Evolutionary conservation across 2,329 filamentous ascomycete species (phyloP), one percentile per base, ranked within the genome.

Genomic region (Zarea fungicola): DNA sequence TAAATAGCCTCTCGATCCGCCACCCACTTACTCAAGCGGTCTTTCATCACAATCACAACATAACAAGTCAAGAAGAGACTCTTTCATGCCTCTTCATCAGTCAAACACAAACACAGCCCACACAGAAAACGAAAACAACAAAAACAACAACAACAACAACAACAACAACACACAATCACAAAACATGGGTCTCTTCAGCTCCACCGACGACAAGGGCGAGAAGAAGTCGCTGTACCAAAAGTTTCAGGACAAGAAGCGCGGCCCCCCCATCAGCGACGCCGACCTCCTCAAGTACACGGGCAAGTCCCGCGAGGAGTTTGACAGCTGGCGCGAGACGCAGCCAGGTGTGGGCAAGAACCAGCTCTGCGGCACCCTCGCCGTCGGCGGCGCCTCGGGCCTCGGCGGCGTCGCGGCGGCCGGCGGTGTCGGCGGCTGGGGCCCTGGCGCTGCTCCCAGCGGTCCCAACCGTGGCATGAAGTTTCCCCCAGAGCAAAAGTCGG

Each of bases 241-340:
- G 48, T 61, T 56, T 50, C 60, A 64, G 43, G 60, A 62, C 39
- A 58, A 60, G 35, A 68, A 67, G 54, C 57, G 56, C 31, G 55
- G 59, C 39, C 44, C 50, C 10, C 55, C 58, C 19, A 61, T 68
- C 39, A 65, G 61, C 52, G 68, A 72, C 50, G 66, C 67, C 10
- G 68, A 70, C 52, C 54, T 72, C 23, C 42, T 60, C 23, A 70
- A 69, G 52, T 69, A 70, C 61, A 71, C 68, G 28, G 69, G 70
- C 56, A 71, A 64, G 56, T 55, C 56, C 21, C 57, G 55, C 13
- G 56, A 42, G 1, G 52, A 64, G 51, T 54, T 65, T n/a, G 49
- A 55, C 19, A 51, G 53, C 2, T 63, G 29, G 36, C 47, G 48
- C 37, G 65, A 64, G 21, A 58, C 57, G 4, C 56, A 61, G 22